phyloP scores from a whole-genome alignment of 768 basidiomycete genomes.

The Peribolospora kevripleyi region DNA sequence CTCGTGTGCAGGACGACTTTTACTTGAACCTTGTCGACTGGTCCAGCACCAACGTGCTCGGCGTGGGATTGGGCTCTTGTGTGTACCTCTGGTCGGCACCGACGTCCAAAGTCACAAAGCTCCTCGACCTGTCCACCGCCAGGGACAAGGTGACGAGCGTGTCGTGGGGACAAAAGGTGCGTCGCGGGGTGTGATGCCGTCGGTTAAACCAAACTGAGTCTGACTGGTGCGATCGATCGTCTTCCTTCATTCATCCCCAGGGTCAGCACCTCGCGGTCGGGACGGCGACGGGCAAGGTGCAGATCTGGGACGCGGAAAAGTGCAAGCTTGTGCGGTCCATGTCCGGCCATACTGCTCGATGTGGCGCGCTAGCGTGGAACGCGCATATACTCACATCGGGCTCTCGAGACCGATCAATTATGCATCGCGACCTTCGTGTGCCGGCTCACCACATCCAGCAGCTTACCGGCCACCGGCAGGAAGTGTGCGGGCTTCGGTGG shows the following conservation, averaged over 20 bases:
- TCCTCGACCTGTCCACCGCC: constrained; percentile 44
- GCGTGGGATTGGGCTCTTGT: constrained; percentile 69
- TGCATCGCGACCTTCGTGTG: constrained; percentile 78
- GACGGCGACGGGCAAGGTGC: constrained; percentile 62
- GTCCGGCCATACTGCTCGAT: constrained; percentile 62
- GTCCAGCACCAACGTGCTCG: constrained; percentile 83
- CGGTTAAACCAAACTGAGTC: neutral
- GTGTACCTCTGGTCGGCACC: constrained; percentile 96
- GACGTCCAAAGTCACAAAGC: constrained; percentile 69
- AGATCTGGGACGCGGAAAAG: constrained; percentile 76
- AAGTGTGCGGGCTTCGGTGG: constrained; percentile 92
- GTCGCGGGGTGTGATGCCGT: constrained; percentile 5
- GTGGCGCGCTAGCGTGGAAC: constrained; percentile 91
- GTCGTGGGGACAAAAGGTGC: constrained; percentile 64
- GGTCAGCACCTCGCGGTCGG: constrained; percentile 81
- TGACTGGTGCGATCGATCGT: neutral
- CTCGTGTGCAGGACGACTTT: constrained; percentile 45
- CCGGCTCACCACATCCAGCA: constrained; percentile 40
- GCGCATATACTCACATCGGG: constrained; percentile 64
- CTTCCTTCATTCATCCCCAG: constrained; percentile 11
- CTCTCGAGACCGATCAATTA: constrained; percentile 67
- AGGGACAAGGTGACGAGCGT: constrained; percentile 61
- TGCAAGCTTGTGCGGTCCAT: constrained; percentile 57
- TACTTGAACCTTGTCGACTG: constrained; percentile 96
- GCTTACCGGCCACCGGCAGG: constrained; percentile 36